Evolutionary conservation across 2,329 filamentous ascomycete genomes (phyloP).

Genomic region (Fusarium sp.): DNA sequence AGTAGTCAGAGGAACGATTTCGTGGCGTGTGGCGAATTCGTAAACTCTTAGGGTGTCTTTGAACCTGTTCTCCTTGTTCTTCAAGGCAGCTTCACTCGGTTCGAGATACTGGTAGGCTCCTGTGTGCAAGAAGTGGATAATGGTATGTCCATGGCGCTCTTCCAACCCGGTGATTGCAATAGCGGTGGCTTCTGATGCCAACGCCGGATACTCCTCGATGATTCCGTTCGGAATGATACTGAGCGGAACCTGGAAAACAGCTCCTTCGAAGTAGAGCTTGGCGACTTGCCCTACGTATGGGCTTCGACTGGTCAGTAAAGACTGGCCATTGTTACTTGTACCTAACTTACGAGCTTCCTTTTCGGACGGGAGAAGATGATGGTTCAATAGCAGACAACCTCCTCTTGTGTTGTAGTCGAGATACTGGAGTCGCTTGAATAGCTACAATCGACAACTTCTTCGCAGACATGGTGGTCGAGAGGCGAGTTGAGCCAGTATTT

Average conservation of each 20-base stretch:
- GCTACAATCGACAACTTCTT: no score
- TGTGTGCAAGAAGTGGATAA: not conserved
- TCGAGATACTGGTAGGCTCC: not conserved
- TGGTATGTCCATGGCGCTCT: not conserved
- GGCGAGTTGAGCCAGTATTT: no score
- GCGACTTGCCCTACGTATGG: not conserved
- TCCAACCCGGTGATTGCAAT: not conserved
- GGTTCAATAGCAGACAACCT: no score
- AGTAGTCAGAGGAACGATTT: no score
- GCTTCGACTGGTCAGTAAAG: not conserved
- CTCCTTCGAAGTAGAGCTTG: not conserved
- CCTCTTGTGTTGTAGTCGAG: no score
- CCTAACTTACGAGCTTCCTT: no score
- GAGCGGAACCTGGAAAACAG: not conserved
- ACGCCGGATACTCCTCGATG: not conserved
- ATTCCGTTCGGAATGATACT: not conserved
- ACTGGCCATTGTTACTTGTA: no score
- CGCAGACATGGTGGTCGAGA: no score
- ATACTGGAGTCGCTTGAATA: no score
- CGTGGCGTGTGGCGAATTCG: not conserved
- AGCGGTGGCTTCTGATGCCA: not conserved
- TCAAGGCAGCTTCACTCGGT: rapidly evolving
- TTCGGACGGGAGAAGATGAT: no score
- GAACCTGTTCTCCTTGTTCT: not conserved
- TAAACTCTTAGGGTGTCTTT: not conserved